These are phyloP conservation scores for Agapanthus africanus DNA, from an alignment of 106 monocot genomes.

Conservation along the genomic window DNA sequence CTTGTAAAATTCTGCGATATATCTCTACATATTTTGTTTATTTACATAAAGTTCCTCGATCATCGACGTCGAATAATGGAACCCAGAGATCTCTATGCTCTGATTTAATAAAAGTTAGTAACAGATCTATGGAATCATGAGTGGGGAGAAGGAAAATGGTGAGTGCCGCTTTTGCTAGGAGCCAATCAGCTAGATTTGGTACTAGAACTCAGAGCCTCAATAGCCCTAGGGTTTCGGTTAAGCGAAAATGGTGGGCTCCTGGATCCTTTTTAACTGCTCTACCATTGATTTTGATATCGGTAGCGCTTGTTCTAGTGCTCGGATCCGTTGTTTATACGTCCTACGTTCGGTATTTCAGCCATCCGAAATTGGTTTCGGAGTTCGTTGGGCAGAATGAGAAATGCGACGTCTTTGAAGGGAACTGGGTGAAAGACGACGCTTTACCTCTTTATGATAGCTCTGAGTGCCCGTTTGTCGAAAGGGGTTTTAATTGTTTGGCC, in stretches of 20 bases:
- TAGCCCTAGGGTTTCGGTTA: constrained; percentile 47
- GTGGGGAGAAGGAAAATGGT: constrained; percentile 25
- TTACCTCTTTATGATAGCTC: constrained; percentile 88
- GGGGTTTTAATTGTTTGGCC: constrained; percentile 92
- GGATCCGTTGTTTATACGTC: constrained; percentile 40
- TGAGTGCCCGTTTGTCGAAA: constrained; percentile 69
- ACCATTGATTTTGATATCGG: constrained; percentile 30
- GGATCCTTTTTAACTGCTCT: constrained; percentile 23
- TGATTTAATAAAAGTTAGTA: no score
- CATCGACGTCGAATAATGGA: no score
- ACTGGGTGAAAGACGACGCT: constrained; percentile 53
- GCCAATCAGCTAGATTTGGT: constrained; percentile 28
- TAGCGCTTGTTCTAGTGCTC: constrained; percentile 33
- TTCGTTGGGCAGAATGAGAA: constrained; percentile 7
- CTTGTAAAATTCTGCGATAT: no score
- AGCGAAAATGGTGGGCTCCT: constrained; percentile 36
- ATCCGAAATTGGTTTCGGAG: constrained; percentile 15
- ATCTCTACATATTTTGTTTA: no score
- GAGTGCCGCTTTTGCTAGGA: constrained; percentile 30
- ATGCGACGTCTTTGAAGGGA: constrained; percentile 78
- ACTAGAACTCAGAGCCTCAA: no score
- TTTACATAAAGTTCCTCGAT: no score
- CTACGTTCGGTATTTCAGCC: constrained; percentile 25
- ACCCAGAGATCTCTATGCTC: no score
- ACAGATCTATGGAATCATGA: no score